These are phyloP conservation scores for Diutina mesorugosa DNA, from an alignment of 1,139 yeast species.

Conservation along the genomic window DNA sequence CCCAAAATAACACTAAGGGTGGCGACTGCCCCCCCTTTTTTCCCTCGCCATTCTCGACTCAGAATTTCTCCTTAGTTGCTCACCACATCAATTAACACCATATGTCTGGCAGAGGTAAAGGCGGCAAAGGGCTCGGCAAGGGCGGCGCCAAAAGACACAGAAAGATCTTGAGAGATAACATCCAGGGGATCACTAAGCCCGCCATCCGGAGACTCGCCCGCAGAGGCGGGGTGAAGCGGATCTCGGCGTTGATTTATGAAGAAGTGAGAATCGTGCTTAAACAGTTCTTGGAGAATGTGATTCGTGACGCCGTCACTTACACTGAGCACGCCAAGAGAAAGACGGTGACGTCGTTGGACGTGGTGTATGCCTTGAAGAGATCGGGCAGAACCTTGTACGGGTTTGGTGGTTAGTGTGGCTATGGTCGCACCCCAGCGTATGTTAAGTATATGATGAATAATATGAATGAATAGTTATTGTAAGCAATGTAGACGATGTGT, in stretches of 20 bases:
- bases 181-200: conserved; percentile 99
- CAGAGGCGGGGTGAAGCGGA: conserved; percentile 99
- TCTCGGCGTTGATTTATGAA: conserved; percentile 96
- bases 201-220: conserved; percentile 99
- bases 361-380: conserved; percentile 98
- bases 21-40: not conserved
- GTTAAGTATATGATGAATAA: not conserved
- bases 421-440: not conserved
- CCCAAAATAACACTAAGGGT: not conserved
- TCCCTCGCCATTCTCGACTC: not conserved
- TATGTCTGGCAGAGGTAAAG: conserved; percentile 99
- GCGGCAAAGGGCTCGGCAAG: conserved; percentile 98
- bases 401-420: conserved; percentile 91
- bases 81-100: conserved; percentile 11
- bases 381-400: conserved; percentile 99
- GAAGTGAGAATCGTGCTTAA: conserved; percentile 96
- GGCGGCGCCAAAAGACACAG: conserved; percentile 99
- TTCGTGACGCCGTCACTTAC: conserved; percentile 98
- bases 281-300: conserved; percentile 91
- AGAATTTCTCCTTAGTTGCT: not conserved
- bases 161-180: conserved; percentile 98
- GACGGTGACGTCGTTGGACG: conserved; percentile 98
- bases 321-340: conserved; percentile 99
- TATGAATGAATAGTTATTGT: too few relatives aligned
- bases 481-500: too few relatives aligned